Conservation (phyloP, 1,284 basidiomycete species). For the Ganoderma boninense region DNA sequence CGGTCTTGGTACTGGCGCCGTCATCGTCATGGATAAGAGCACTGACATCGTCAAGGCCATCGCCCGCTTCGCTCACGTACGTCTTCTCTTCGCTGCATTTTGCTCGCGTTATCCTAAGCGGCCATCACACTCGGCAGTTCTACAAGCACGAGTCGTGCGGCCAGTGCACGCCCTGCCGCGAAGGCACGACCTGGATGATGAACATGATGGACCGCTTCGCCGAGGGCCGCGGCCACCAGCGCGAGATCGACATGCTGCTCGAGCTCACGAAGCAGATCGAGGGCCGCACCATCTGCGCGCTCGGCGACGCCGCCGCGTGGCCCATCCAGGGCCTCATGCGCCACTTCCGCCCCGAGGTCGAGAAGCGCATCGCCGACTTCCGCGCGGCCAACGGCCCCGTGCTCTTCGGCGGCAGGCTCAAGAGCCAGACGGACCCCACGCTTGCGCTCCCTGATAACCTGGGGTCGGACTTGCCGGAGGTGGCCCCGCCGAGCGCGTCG, state of each 20-base stretch:
- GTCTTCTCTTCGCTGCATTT: too few relatives aligned
- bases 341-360: slow-evolving; percentile 96
- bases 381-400: slow-evolving; percentile 85
- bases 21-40: slow-evolving; percentile 99
- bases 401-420: slow-evolving; percentile 87
- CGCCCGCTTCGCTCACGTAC: slow-evolving; percentile 88
- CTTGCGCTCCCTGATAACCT: slow-evolving; percentile 87
- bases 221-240: slow-evolving; percentile 87
- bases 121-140: too few relatives aligned
- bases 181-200: slow-evolving; percentile 98
- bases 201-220: slow-evolving; percentile 98
- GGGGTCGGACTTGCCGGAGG: slow-evolving; percentile 57
- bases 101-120: too few relatives aligned
- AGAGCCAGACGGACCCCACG: slow-evolving; percentile 74
- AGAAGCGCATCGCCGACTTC: slow-evolving; percentile 86
- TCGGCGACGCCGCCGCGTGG: slow-evolving; percentile 98
- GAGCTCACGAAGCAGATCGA: slow-evolving; percentile 97
- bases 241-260: slow-evolving; percentile 97
- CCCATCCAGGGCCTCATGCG: slow-evolving; percentile 97
- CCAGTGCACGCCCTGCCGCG: slow-evolving; percentile 96
- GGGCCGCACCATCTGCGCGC: slow-evolving; percentile 94
- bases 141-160: slow-evolving; percentile 99
- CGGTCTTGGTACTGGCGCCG: slow-evolving; percentile 96
- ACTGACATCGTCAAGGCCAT: slow-evolving; percentile 95
- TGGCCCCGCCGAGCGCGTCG: slow-evolving; percentile 30